Evolutionary conservation across 805 yeast genomes (phyloP).

Genomic region (Limtongozyma cylindracea): DNA sequence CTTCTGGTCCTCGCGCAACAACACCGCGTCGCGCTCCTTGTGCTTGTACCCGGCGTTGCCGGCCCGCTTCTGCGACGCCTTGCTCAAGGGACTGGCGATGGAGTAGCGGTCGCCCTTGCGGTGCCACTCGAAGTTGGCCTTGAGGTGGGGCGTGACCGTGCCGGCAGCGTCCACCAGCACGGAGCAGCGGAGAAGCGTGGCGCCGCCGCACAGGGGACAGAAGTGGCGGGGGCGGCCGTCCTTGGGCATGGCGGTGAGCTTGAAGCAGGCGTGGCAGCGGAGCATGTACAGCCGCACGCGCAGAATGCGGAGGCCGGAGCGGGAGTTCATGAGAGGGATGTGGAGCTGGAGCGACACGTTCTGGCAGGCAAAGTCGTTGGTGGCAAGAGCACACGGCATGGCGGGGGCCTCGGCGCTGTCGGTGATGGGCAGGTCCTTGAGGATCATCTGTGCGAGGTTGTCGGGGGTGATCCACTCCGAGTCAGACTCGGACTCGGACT

Average conservation of each 20-base stretch:
- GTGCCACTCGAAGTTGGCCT: slow-evolving; percentile 84
- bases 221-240: slow-evolving; percentile 62
- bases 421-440: slow-evolving; percentile 35
- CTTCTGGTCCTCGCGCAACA: slow-evolving; percentile 76
- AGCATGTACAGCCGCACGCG: slow-evolving; percentile 80
- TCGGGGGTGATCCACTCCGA: slow-evolving; percentile 88
- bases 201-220: slow-evolving; percentile 91
- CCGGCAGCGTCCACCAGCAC: slow-evolving; percentile 70
- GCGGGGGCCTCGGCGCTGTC: slow-evolving; percentile 8
- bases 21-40: slow-evolving; percentile 28
- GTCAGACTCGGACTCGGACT: slow-evolving; percentile 59
- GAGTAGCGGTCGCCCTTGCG: slow-evolving; percentile 67
- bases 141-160: slow-evolving; percentile 64
- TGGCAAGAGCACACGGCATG: slow-evolving; percentile 61
- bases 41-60: slow-evolving; percentile 72
- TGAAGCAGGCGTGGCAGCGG: slow-evolving; percentile 94
- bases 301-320: slow-evolving; percentile 65
- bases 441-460: slow-evolving; percentile 43
- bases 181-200: slow-evolving; percentile 71
- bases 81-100: slow-evolving; percentile 71
- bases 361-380: slow-evolving; percentile 96
- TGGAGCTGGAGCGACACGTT: slow-evolving; percentile 87
- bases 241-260: slow-evolving; percentile 52
- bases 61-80: slow-evolving; percentile 36
- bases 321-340: slow-evolving; percentile 57